Evolutionary conservation across 2,329 filamentous ascomycete species (phyloP).

Genomic region (Didymella pomorum): DNA sequence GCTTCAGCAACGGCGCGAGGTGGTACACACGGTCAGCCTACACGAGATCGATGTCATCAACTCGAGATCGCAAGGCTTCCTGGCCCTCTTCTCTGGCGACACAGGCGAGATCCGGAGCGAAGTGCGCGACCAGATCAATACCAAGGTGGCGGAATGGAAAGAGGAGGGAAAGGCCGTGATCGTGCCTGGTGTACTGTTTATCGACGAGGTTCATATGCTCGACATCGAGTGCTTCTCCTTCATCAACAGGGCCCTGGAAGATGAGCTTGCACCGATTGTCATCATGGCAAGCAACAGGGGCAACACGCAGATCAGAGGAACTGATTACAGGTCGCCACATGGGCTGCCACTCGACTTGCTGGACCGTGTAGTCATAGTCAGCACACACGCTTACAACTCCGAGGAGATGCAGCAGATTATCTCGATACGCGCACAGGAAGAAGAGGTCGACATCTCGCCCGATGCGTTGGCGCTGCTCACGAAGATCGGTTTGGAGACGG

Average conservation of each 20-base stretch:
- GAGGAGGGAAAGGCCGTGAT: slow-evolving; percentile 99
- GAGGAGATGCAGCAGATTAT: slow-evolving; percentile 94
- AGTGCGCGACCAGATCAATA: slow-evolving; percentile 98
- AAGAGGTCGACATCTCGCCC: slow-evolving; percentile 89
- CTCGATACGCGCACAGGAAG: slow-evolving; percentile 89
- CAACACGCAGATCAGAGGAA: slow-evolving; percentile 88
- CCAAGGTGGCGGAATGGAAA: slow-evolving; percentile 98
- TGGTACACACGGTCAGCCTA: slow-evolving; percentile 93
- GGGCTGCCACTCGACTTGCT: slow-evolving; percentile 95
- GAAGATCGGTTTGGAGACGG: slow-evolving; percentile 93
- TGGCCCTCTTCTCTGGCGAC: slow-evolving; percentile 96
- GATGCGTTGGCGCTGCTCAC: slow-evolving; percentile 92
- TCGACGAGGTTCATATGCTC: slow-evolving; percentile 99
- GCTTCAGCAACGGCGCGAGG: slow-evolving; percentile 95
- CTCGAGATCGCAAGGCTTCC: slow-evolving; percentile 95
- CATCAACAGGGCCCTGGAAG: slow-evolving; percentile 95
- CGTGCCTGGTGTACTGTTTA: slow-evolving; percentile 94
- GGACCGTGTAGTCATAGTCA: slow-evolving; percentile 94
- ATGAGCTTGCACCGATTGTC: slow-evolving; percentile 92
- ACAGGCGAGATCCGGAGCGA: slow-evolving; percentile 98
- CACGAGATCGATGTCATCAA: slow-evolving; percentile 99
- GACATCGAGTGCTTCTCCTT: slow-evolving; percentile 99
- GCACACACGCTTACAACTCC: slow-evolving; percentile 81
- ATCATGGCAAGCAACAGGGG: slow-evolving; percentile 99
- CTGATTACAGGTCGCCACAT: slow-evolving; percentile 91